A percentile compares a stretch with the other conserved stretches of the same genome.
Evolutionary conservation across 1,284 basidiomycete genomes (phyloP).

Genomic region (Meira nashicola): DNA sequence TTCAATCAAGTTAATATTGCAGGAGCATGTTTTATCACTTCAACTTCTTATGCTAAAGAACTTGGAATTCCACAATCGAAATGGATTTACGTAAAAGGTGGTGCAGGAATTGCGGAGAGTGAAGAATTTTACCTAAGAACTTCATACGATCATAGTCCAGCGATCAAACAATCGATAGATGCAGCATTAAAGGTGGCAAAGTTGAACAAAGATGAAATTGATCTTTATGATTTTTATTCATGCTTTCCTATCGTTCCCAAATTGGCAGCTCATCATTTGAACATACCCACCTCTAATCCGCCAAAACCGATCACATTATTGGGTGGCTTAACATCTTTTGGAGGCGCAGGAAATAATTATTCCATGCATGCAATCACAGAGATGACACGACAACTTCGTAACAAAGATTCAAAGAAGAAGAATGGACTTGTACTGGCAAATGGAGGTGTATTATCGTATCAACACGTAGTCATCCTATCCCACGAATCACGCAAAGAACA

Average conservation of each 20-base stretch:
- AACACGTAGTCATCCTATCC: constrained; percentile 6
- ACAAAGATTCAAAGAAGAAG: not conserved
- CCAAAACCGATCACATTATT: constrained; percentile 4
- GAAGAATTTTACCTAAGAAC: constrained; percentile 6
- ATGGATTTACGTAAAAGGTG: constrained; percentile 5
- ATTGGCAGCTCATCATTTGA: constrained; percentile 3
- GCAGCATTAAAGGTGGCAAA: constrained; percentile 1
- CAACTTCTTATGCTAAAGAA: not conserved
- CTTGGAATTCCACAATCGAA: constrained; percentile 1
- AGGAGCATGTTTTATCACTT: constrained; percentile 3
- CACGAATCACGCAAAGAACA: not conserved
- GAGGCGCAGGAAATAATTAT: constrained; percentile 10
- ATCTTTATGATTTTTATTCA: constrained; percentile 9
- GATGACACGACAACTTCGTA: constrained; percentile 3
- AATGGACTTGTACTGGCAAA: constrained; percentile 7
- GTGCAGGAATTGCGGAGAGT: constrained; percentile 9
- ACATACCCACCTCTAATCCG: not conserved
- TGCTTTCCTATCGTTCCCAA: constrained; percentile 10
- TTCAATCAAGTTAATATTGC: constrained; percentile 12
- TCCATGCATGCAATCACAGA: constrained; percentile 10
- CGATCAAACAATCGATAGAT: constrained; percentile 7
- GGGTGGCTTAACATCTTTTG: constrained; percentile 7
- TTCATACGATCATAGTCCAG: not conserved
- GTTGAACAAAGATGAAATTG: constrained; percentile 2
- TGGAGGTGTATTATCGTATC: constrained; percentile 8